A percentile compares a stretch with the other conserved stretches of the same genome.
Conservation (phyloP, 768 basidiomycete species). For the Suillus alpinus region DNA sequence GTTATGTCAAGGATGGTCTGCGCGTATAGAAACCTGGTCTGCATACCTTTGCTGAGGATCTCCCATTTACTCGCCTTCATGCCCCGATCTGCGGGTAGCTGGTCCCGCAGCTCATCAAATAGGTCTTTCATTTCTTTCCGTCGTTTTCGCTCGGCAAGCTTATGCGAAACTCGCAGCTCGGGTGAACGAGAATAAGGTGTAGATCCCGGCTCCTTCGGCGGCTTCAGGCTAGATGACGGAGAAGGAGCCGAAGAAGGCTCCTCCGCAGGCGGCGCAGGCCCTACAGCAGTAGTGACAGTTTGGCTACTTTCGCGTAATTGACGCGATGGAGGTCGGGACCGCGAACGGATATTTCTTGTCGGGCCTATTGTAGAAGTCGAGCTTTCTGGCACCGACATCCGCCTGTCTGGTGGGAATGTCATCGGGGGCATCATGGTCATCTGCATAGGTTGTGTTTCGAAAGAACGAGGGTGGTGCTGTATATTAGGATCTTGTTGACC, state of each 20-base stretch:
- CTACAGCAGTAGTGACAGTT: conserved; percentile 31
- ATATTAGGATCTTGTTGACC: conserved; percentile 44
- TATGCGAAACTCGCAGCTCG: conserved; percentile 92
- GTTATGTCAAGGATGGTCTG: conserved; percentile 1
- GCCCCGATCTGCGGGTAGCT: conserved; percentile 86
- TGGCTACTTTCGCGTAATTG: conserved; percentile 45
- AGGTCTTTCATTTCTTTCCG: conserved; percentile 99
- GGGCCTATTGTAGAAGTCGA: conserved; percentile 42
- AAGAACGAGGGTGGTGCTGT: conserved; percentile 40
- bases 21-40: background rate
- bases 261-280: conserved; percentile 37
- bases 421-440: conserved; percentile 57
- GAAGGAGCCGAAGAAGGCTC: conserved; percentile 39
- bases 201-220: conserved; percentile 45
- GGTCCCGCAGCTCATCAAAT: conserved; percentile 93
- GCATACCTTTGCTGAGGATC: conserved; percentile 90
- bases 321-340: conserved; percentile 72
- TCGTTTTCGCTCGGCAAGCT: conserved; percentile 94
- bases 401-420: conserved; percentile 59
- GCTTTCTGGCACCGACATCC: conserved; percentile 74
- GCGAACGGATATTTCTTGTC: conserved; percentile 57
- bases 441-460: conserved; percentile 46
- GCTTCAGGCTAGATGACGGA: conserved; percentile 33
- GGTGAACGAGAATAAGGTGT: conserved; percentile 96
- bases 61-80: conserved; percentile 99